Evolutionary conservation across 148 eudicot genomes (phyloP).

Genomic region (Simmondsia chinensis): DNA sequence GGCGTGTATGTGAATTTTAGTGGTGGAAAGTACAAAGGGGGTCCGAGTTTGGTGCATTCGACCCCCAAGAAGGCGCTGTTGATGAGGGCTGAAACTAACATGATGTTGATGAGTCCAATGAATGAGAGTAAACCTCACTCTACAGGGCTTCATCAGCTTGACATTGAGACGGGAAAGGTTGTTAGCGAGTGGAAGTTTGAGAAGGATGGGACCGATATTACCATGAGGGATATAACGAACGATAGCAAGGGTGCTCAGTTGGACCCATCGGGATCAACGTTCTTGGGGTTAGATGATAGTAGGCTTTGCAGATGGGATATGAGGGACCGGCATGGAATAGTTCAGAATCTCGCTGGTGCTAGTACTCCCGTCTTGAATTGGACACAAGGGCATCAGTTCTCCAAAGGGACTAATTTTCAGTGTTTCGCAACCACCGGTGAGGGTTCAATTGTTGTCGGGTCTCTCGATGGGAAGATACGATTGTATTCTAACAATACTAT

Average conservation of each 20-base stretch:
- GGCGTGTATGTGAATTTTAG: conserved; percentile 79
- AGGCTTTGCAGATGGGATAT: conserved; percentile 93
- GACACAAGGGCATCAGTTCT: conserved; percentile 91
- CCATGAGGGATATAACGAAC: conserved; percentile 84
- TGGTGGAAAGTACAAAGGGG: conserved; percentile 9
- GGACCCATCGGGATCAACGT: conserved; percentile 85
- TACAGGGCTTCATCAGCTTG: conserved; percentile 72
- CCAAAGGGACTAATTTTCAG: conserved; percentile 87
- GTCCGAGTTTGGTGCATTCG: conserved; percentile 15
- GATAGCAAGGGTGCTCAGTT: conserved; percentile 78
- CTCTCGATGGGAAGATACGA: conserved; percentile 92
- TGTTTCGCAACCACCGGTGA: conserved; percentile 96
- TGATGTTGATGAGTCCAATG: conserved; percentile 81
- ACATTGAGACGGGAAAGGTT: conserved; percentile 86
- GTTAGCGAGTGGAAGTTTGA: conserved; percentile 92
- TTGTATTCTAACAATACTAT: conserved; percentile 82
- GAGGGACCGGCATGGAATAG: conserved; percentile 77
- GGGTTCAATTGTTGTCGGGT: conserved; percentile 95
- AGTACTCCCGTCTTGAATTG: conserved; percentile 75
- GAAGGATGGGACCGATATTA: conserved; percentile 74
- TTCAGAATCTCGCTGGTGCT: conserved; percentile 40
- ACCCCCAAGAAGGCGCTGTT: conserved; percentile 73
- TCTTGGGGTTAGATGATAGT: conserved; percentile 90
- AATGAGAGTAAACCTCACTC: conserved; percentile 67
- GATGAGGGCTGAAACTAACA: conserved; percentile 92